A percentile compares a stretch with the other conserved stretches of the same genome.
Evolutionary conservation across 345 rosid species (phyloP).

Genomic region (Populus ilicifolia): DNA sequence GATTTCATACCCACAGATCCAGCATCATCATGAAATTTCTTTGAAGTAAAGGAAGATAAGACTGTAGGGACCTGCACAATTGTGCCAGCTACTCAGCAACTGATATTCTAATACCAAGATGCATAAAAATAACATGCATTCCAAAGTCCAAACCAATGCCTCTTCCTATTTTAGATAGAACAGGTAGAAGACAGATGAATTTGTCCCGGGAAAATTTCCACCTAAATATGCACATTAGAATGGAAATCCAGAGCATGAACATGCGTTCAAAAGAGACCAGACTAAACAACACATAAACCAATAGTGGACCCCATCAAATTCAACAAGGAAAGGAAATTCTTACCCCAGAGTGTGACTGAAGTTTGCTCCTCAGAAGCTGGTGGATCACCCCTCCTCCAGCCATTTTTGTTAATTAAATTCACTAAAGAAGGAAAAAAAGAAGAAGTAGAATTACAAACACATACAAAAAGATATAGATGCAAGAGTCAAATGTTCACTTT

Average conservation of each 20-base stretch:
- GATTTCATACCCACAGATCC: slow-evolving; percentile 54
- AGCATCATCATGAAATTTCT: slow-evolving; percentile 59
- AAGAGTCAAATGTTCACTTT: slow-evolving; percentile 3
- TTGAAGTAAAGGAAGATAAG: slow-evolving; percentile 54
- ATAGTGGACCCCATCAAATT: not conserved
- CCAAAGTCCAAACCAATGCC: not conserved
- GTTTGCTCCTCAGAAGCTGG: slow-evolving; percentile 82
- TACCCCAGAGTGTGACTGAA: slow-evolving; percentile 64
- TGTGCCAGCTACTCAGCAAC: slow-evolving; percentile 13
- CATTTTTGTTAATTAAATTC: slow-evolving; percentile 47
- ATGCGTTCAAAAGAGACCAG: not conserved
- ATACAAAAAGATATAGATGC: not conserved
- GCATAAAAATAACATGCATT: not conserved
- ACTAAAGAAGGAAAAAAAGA: slow-evolving; percentile 12
- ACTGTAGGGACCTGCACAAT: slow-evolving; percentile 55
- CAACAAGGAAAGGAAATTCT: slow-evolving; percentile 13
- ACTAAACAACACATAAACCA: not conserved
- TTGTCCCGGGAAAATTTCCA: not conserved
- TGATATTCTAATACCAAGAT: not conserved
- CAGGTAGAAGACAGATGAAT: not conserved
- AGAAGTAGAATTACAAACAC: not conserved
- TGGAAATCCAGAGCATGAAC: not conserved
- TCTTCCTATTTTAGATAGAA: not conserved
- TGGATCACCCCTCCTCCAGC: slow-evolving; percentile 82
- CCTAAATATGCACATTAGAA: not conserved